These are phyloP conservation scores for Akanthomyces lecanii DNA, from an alignment of 2,329 filamentous ascomycete species.

Conservation along the genomic window DNA sequence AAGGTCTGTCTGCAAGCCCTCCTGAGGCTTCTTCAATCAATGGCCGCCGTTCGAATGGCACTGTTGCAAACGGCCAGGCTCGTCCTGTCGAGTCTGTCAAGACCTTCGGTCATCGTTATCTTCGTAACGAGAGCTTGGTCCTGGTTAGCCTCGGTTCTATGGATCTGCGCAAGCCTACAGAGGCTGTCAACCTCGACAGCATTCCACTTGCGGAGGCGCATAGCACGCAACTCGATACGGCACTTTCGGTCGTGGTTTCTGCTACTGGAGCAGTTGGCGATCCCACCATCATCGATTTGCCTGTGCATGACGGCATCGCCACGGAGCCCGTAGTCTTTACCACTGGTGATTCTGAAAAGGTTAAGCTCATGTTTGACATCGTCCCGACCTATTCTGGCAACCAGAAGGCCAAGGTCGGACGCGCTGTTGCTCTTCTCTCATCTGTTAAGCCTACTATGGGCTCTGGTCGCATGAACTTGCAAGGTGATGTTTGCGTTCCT, in stretches of 20 bases:
- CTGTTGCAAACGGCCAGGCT: slow-evolving; percentile 38
- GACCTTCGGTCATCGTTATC: slow-evolving; percentile 91
- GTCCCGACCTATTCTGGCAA: slow-evolving; percentile 92
- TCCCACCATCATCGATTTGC: slow-evolving; percentile 83
- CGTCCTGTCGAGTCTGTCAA: slow-evolving; percentile 75
- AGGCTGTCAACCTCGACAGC: slow-evolving; percentile 80
- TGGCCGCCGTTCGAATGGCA: slow-evolving; percentile 49
- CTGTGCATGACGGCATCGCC: slow-evolving; percentile 87
- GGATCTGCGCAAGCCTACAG: slow-evolving; percentile 79
- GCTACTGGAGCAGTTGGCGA: slow-evolving; percentile 82
- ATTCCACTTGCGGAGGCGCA: slow-evolving; percentile 87
- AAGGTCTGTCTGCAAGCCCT: slow-evolving; percentile 22
- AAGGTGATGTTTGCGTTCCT: slow-evolving; percentile 88
- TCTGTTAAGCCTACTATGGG: slow-evolving; percentile 80
- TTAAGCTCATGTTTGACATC: slow-evolving; percentile 90
- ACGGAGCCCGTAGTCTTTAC: slow-evolving; percentile 93
- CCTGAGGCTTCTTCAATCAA: slow-evolving; percentile 57
- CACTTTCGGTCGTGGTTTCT: slow-evolving; percentile 84
- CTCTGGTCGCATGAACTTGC: slow-evolving; percentile 81
- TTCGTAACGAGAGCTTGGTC: slow-evolving; percentile 83
- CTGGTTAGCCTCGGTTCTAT: slow-evolving; percentile 91
- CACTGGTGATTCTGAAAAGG: slow-evolving; percentile 69
- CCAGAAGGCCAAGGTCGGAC: slow-evolving; percentile 81
- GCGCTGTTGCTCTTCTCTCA: slow-evolving; percentile 82
- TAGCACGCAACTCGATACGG: slow-evolving; percentile 89